phyloP scores from a whole-genome alignment of 768 basidiomycete genomes.

The Candolleomyces eurysporus region DNA sequence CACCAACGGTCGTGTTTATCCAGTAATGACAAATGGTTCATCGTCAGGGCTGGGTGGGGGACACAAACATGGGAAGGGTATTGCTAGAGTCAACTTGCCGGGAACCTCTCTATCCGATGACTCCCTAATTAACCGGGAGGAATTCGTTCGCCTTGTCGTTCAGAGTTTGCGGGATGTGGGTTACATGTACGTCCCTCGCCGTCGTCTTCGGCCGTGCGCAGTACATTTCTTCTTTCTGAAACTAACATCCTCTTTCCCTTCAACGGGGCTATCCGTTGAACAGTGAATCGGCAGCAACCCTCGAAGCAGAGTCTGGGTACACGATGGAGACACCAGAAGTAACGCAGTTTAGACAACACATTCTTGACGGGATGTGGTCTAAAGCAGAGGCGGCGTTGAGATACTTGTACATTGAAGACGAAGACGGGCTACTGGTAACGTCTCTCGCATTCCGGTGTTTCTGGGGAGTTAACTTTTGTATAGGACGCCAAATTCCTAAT shows the following conservation, averaged over 20 bases:
- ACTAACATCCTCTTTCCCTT: slow-evolving; percentile 7
- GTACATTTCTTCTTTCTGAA: slow-evolving; percentile 4
- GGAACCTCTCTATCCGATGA: slow-evolving; percentile 78
- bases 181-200: slow-evolving; percentile 49
- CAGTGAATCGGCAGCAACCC: slow-evolving; percentile 84
- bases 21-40: slow-evolving; percentile 34
- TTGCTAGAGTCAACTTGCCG: slow-evolving; percentile 64
- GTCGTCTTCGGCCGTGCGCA: slow-evolving; percentile 11
- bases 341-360: slow-evolving; percentile 73
- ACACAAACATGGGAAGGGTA: slow-evolving; percentile 47
- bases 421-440: slow-evolving; percentile 68
- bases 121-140: slow-evolving; percentile 79
- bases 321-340: slow-evolving; percentile 77
- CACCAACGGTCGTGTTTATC: slow-evolving; percentile 38
- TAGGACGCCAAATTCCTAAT: slow-evolving; percentile 87
- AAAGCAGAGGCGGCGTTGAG: slow-evolving; percentile 71
- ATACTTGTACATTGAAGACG: slow-evolving; percentile 65
- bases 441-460: slow-evolving; percentile 3
- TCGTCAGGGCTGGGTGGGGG: slow-evolving; percentile 34
- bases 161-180: slow-evolving; percentile 91
- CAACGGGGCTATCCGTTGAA: not conserved
- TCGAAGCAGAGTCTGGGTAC: slow-evolving; percentile 94
- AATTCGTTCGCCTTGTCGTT: slow-evolving; percentile 85
- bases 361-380: slow-evolving; percentile 78
- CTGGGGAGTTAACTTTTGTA: not conserved